Base-by-base conservation (phyloP, 1,139 yeast species). In the Yarrowia galli region DNA sequence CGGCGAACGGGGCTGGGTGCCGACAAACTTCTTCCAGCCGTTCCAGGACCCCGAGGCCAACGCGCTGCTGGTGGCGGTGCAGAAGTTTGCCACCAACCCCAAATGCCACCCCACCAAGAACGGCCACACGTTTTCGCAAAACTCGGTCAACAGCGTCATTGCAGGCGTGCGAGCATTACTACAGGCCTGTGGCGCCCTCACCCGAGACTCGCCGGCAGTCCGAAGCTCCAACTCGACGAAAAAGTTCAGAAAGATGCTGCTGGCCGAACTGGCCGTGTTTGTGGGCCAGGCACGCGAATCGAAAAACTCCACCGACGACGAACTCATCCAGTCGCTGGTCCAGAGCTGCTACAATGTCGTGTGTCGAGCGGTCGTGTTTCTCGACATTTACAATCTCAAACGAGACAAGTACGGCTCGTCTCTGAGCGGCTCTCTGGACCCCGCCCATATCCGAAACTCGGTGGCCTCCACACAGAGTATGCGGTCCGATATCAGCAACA, bases 1-100 rank as follows among this genome's bases (percentile, higher is more conserved):
- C 8, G 85, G 91, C 68, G 85, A 85, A 72, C 83, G 97, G 69
- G 99, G 99, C 35, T 95, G 99, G 99, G 92, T 95, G 20, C 99
- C 99, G 1, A 89, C 93, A 83, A 93, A 93, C 77, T 95, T 92
- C 78, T 95, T 93, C 70, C 73, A 75, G 40, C 78, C 80, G 6
- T 79, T 82, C 81, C 75, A 80, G 75, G 72, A 92, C 87, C 69
- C 80, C 84, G 76, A 85, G 80, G 75, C 86, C 9, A 75, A 78
- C 15, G 79, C 88, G 3, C 79, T 93, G 48, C 83, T 92, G 71
- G 85, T 87, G 53, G 87, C 96, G 0, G 87, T 92, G 69, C 95
- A 96, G 0, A 86, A 85, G 72, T 92, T 92, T 74, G 82, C 93
- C 36, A 80, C 88, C 69, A 86, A 89, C 73, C 96, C 96, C 68